A percentile compares a stretch with the other conserved stretches of the same genome.
Evolutionary conservation across 495 filamentous ascomycete species (phyloP).

Genomic region (Pyronema domesticum): DNA sequence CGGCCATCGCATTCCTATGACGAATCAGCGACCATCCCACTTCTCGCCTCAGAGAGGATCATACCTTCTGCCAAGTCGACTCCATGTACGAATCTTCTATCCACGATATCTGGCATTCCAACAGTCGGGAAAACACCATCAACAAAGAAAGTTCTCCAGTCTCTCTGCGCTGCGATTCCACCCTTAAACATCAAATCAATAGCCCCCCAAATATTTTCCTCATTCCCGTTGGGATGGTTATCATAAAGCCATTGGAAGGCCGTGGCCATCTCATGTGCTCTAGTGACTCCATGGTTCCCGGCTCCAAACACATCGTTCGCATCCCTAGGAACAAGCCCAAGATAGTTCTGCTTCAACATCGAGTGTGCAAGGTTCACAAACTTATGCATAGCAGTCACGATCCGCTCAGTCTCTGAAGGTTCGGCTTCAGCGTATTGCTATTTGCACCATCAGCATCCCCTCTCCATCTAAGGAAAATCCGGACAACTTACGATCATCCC

Average conservation of each 20-base stretch:
- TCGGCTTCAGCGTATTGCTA: conserved; percentile 25
- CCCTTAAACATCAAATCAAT: conserved; percentile 6
- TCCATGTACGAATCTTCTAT: conserved; percentile 3
- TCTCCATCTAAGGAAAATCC: not conserved
- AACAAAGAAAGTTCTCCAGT: conserved; percentile 6
- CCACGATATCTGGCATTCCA: conserved; percentile 1
- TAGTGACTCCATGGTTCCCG: not conserved
- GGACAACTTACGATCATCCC: conserved; percentile 3
- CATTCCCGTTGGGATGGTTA: not conserved
- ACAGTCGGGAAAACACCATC: conserved; percentile 5
- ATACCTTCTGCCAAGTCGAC: conserved; percentile 3
- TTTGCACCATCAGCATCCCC: not conserved
- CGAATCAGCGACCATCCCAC: not conserved
- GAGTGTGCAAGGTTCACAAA: conserved; percentile 27
- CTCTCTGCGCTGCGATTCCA: not conserved
- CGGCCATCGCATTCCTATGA: not conserved
- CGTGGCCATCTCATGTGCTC: conserved; percentile 3
- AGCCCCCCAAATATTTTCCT: conserved; percentile 2
- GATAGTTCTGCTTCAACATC: conserved; percentile 4
- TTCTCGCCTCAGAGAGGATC: not conserved
- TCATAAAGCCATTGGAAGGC: conserved; percentile 8
- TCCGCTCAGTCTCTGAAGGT: conserved; percentile 11
- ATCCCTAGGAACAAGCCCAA: not conserved
- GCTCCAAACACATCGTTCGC: conserved; percentile 3
- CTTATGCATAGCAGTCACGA: conserved; percentile 25